Conservation (phyloP, 805 yeast species). For the Yarrowia sp. region DNA sequence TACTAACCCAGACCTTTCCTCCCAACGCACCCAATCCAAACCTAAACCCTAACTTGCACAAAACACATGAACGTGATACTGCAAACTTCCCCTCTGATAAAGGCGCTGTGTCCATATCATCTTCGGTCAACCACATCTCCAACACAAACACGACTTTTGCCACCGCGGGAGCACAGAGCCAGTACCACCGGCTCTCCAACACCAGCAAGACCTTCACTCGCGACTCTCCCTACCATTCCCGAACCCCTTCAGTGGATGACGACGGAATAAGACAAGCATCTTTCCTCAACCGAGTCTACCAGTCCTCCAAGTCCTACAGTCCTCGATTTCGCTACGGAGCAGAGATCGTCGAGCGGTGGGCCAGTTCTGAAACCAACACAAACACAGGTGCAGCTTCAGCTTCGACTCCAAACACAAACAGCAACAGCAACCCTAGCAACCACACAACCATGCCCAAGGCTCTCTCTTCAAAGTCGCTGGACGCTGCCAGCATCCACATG, state of each 20-base stretch:
- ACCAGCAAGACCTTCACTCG: background rate
- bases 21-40: conserved; percentile 24
- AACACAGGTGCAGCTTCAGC: background rate
- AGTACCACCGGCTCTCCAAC: conserved; percentile 1
- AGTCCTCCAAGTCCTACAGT: conserved; percentile 17
- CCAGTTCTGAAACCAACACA: background rate
- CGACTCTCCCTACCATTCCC: conserved; percentile 16
- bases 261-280: conserved; percentile 17
- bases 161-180: background rate
- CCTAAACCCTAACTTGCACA: conserved; percentile 20
- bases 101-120: conserved; percentile 6
- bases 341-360: conserved; percentile 47
- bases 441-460: conserved; percentile 23
- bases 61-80: conserved; percentile 26
- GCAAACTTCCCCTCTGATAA: conserved; percentile 22
- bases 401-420: background rate
- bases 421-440: background rate
- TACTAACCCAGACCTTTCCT: conserved; percentile 24
- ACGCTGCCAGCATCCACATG: conserved; percentile 13
- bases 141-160: background rate
- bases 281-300: conserved; percentile 21
- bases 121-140: background rate
- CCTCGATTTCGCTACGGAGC: conserved; percentile 57
- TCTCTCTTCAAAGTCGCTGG: conserved; percentile 20
- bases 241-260: conserved; percentile 19